These are phyloP conservation scores for Fusarium verrucosum DNA, from an alignment of 2,329 filamentous ascomycete genomes.

Conservation along the genomic window DNA sequence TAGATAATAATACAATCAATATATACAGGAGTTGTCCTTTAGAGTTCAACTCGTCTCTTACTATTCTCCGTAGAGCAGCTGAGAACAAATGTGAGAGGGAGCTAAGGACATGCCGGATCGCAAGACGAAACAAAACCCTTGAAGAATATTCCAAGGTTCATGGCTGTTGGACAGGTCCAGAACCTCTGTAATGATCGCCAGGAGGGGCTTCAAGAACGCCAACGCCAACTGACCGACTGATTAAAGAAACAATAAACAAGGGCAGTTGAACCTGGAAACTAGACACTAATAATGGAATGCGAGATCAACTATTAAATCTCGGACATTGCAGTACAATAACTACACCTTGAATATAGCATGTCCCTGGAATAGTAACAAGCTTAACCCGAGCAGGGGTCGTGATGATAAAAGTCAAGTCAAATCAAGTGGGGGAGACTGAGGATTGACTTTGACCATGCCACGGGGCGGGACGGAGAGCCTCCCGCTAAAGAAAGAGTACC, in stretches of 20 bases:
- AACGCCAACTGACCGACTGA: constrained; percentile 2
- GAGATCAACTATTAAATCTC: neutral
- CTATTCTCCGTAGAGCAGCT: too few relatives aligned
- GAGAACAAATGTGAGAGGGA: neutral
- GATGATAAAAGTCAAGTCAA: constrained; percentile 1
- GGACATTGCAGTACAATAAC: constrained; percentile 27
- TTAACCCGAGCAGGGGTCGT: constrained; percentile 14
- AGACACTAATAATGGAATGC: constrained; percentile 7
- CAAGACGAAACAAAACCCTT: constrained; percentile 26
- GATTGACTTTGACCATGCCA: constrained; percentile 17
- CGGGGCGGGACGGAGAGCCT: constrained; percentile 31
- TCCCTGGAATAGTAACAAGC: constrained; percentile 13
- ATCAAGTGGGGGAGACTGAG: constrained; percentile 14
- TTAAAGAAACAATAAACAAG: too few relatives aligned
- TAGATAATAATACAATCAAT: neutral
- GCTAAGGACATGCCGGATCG: constrained; percentile 13
- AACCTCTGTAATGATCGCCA: constrained; percentile 30
- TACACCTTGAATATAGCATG: constrained; percentile 11
- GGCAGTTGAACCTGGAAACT: constrained; percentile 7
- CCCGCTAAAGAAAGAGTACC: neutral
- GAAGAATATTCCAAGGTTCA: constrained; percentile 6
- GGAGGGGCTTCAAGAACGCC: constrained; percentile 20
- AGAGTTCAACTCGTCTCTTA: neutral
- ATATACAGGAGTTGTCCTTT: neutral
- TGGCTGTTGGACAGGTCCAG: constrained; percentile 11